Evolutionary conservation across 148 eudicot species (phyloP), one percentile per base, ranked within the genome.

Genomic region (Tetragonia tetragonoides): DNA sequence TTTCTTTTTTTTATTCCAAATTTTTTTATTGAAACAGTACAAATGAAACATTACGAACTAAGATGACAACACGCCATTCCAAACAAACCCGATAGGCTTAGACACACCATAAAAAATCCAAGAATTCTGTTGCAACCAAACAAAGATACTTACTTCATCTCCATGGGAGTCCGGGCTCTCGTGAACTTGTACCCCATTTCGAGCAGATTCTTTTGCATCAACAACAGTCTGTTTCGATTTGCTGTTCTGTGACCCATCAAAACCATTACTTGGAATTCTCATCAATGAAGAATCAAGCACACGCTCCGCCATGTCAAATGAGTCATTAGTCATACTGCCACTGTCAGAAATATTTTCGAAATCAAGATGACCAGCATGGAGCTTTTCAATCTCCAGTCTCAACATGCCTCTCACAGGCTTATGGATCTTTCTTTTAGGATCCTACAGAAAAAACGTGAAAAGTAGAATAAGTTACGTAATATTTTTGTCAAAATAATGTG

Each of bases 341-440:
- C 78, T 84, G 70, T 90, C 98, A 49, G 92, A 89, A 74, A 81
- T 71, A 86, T 89, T 93, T 79, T 91, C 99, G 46, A 85, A 84
- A 60, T 96, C 98, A 75, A 84, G 78, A 75, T 79, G 80, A 77
- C 87, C 93, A 85, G 93, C 88, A 83, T 88, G 99, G 51, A 96
- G 89, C 86, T 91, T 96, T 81, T 96, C 99, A 82, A 96, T 96
- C 83, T 96, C 99, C 88, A 96, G 75, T 82, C 84, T 87, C 83
- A 96, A 79, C 80, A 89, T 88, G 78, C 99, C 98, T 84, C 91
- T 93, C 80, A 96, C 99, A 47, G 99, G 99, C 82, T 96, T 96
- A 75, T 96, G 99, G 76, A 91, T 85, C 88, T 96, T 96, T 69
- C 95, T 89, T 85, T 96, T 96, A 62, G 99, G 99, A 86, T 96